These are phyloP conservation scores for Pseudogymnoascus sp. DNA, from an alignment of 2,329 filamentous ascomycete genomes.

Conservation along the genomic window DNA sequence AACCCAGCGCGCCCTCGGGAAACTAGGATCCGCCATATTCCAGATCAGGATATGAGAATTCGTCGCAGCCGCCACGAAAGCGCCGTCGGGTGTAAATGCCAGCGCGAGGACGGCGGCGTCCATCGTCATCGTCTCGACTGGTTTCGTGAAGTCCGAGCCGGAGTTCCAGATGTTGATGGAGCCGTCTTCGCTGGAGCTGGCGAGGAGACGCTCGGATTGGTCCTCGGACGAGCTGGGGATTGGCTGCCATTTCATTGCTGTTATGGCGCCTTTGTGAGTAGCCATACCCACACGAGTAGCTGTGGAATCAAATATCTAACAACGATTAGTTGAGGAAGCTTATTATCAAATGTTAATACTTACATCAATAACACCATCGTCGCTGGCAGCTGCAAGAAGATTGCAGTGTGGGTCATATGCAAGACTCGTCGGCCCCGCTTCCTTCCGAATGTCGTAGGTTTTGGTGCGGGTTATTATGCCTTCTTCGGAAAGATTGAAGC, in stretches of 20 bases:
- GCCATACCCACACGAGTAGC: conserved; percentile 34
- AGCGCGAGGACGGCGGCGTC: conserved; percentile 47
- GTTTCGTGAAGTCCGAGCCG: conserved; percentile 43
- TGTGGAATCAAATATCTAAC: conserved; percentile 24
- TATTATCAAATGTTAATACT: conserved; percentile 24
- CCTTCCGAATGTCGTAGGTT: conserved; percentile 44
- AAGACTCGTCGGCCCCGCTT: conserved; percentile 46
- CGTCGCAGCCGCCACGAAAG: conserved; percentile 54
- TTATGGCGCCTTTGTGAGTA: conserved; percentile 50
- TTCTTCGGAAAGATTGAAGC: conserved; percentile 37
- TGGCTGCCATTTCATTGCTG: conserved; percentile 53
- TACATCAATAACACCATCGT: conserved; percentile 53
- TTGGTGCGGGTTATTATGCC: conserved; percentile 37
- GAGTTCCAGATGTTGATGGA: conserved; percentile 56
- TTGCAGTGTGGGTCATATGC: conserved; percentile 46
- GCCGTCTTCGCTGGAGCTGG: conserved; percentile 55
- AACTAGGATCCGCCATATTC: conserved; percentile 48
- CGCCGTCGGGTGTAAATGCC: conserved; percentile 54
- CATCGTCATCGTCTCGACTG: conserved; percentile 54
- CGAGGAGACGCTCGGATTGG: conserved; percentile 34
- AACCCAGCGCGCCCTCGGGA: conserved; percentile 53
- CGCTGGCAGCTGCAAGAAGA: conserved; percentile 49
- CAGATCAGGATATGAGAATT: conserved; percentile 52
- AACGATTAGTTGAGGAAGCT: not conserved
- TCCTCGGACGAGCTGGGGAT: conserved; percentile 38